Evolutionary conservation across 768 basidiomycete genomes (phyloP).

Genomic region (Gelatoporia subvermispora): DNA sequence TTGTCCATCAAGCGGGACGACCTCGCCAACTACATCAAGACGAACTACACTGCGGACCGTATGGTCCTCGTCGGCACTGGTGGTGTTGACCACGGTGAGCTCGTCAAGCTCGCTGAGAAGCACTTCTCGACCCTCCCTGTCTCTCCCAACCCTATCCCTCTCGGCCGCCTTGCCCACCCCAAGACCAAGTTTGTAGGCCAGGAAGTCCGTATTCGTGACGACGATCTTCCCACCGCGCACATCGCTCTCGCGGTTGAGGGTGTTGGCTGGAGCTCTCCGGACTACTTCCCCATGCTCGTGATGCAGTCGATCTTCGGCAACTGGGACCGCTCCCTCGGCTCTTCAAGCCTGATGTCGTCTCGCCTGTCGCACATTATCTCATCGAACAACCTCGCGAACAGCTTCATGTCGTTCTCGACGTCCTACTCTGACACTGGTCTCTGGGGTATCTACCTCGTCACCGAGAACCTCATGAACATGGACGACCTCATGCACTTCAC

Average conservation of each 20-base stretch:
- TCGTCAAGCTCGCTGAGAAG: constrained; percentile 92
- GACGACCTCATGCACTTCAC: constrained; percentile 95
- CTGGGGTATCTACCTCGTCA: constrained; percentile 97
- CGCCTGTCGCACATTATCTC: constrained; percentile 89
- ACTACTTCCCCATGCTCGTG: constrained; percentile 99
- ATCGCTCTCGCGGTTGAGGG: constrained; percentile 97
- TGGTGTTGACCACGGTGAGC: constrained; percentile 86
- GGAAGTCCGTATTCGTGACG: constrained; percentile 93
- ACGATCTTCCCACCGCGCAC: constrained; percentile 83
- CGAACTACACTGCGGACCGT: constrained; percentile 97
- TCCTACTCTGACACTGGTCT: constrained; percentile 98
- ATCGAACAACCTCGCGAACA: constrained; percentile 94
- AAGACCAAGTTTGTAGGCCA: constrained; percentile 87
- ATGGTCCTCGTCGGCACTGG: constrained; percentile 99
- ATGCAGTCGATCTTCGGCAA: constrained; percentile 98
- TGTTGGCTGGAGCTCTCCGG: constrained; percentile 95
- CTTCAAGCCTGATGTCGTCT: constrained; percentile 84
- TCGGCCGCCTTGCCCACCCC: constrained; percentile 73
- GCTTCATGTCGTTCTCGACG: constrained; percentile 99
- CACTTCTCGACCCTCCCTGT: constrained; percentile 88
- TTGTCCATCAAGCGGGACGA: constrained; percentile 91
- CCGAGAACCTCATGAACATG: constrained; percentile 90
- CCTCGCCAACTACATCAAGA: constrained; percentile 86
- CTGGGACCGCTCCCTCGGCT: constrained; percentile 96
- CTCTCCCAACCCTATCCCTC: constrained; percentile 82